Conservation (phyloP, 345 rosid genomes). For the Syzygium aromaticum region DNA sequence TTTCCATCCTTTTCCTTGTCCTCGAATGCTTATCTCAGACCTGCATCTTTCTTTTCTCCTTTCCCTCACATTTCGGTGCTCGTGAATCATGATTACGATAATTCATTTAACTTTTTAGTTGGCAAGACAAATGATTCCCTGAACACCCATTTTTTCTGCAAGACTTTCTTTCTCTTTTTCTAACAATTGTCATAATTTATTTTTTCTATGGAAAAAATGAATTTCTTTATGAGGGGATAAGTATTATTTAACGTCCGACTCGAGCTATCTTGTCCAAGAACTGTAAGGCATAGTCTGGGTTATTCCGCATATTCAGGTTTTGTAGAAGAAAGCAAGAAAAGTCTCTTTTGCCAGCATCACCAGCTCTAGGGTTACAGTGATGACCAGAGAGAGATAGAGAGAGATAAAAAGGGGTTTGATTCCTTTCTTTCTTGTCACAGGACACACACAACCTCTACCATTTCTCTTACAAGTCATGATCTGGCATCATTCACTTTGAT, state of each 20-base stretch:
- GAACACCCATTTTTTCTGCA: not conserved
- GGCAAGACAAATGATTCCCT: not conserved
- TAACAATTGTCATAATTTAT: not conserved
- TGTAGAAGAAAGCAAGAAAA: not conserved
- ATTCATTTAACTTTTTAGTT: not conserved
- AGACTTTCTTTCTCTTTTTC: not conserved
- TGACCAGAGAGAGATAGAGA: not conserved
- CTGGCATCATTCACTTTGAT: not conserved
- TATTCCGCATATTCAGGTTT: not conserved
- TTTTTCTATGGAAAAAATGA: not conserved
- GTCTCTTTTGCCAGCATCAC: not conserved
- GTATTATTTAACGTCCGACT: not conserved
- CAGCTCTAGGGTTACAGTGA: not conserved
- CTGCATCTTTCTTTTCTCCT: not conserved
- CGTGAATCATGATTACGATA: not conserved
- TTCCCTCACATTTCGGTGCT: not conserved
- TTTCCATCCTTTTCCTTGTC: not conserved
- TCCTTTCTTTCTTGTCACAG: not conserved
- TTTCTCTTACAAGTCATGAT: conserved; percentile 2
- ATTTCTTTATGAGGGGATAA: not conserved
- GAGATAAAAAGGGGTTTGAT: not conserved
- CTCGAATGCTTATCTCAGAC: not conserved
- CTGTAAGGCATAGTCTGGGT: not conserved
- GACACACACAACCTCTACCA: not conserved
- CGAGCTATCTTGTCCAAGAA: conserved; percentile 2